Conservation (phyloP, 208 protist genomes). For the Leptomonas seymouri region DNA sequence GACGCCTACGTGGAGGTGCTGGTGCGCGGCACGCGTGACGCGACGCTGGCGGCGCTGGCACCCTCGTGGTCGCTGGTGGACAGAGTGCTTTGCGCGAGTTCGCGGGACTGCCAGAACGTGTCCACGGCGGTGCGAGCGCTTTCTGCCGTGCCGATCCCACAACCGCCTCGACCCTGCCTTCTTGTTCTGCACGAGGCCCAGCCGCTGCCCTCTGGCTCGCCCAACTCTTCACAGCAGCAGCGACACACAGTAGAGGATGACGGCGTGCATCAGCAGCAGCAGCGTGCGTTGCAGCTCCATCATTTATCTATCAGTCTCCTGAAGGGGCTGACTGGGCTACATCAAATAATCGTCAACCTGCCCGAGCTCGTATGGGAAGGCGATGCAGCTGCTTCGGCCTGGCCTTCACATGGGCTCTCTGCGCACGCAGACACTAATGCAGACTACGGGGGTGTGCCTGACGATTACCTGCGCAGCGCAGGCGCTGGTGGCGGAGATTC, state of each 20-base stretch:
- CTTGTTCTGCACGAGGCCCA: conserved; percentile 43
- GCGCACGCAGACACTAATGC: not conserved
- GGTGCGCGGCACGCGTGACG: conserved; percentile 41
- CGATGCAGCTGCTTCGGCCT: conserved; percentile 26
- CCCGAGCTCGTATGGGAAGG: conserved; percentile 33
- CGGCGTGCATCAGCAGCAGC: conserved; percentile 37
- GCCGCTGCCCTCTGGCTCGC: not conserved
- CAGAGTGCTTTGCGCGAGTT: conserved; percentile 33
- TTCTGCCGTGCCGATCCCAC: conserved; percentile 60
- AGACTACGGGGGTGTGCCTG: not conserved
- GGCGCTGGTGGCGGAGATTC: not conserved
- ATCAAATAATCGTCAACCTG: conserved; percentile 19
- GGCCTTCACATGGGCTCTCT: conserved; percentile 15
- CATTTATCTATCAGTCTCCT: conserved; percentile 38
- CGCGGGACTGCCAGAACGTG: conserved; percentile 62
- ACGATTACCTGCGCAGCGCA: conserved; percentile 11
- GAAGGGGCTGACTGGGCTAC: conserved; percentile 23
- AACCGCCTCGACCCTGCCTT: conserved; percentile 50
- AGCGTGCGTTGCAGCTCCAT: conserved; percentile 43
- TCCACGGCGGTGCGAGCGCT: conserved; percentile 55
- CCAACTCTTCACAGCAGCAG: not conserved
- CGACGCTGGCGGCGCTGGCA: conserved; percentile 47
- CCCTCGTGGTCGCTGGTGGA: conserved; percentile 55
- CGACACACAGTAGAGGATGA: conserved; percentile 1
- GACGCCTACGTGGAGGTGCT: conserved; percentile 62